Base-by-base conservation (phyloP, 2,329 filamentous ascomycete genomes). In the Orbilia ellipsospora region DNA sequence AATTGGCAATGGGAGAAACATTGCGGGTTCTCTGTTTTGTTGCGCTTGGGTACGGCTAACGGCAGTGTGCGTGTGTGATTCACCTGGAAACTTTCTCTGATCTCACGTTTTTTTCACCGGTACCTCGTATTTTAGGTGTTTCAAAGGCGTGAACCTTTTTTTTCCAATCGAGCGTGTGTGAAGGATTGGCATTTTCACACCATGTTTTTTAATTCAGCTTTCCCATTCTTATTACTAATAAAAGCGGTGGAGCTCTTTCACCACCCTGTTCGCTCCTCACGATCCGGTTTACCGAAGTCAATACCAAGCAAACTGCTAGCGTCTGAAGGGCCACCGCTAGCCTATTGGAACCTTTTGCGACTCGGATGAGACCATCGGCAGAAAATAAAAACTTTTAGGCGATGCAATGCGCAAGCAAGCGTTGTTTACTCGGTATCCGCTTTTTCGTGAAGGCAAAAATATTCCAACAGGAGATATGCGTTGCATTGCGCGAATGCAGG, bases 281-380 rank as follows among this genome's bases (percentile, higher is more conserved):
- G 26, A 57, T 52, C 66, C 66, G 66, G 44, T 63, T 70, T 63
- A 70, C 66, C 66, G 66, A 57, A 63, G 31, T 36, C 2, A 36
- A 36, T 36, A 36, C 31, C 6, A 36, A 36, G 31, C 31, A 48
- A 48, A n/a, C 40, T 12, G 13, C 16, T 48, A 48, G 44, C 6
- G 16, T 48, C 4, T 48, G 44, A n/a, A n/a, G 13, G 44, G 8
- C 56, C 54, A 23, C 23, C 23, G 55, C 23, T 18, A 15, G 26
- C 13, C n/a, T 15, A 31, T n/a, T 56, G 54, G 55, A 10, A 44
- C n/a, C 28, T 52, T 18, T 54, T 16, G 36, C 45, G 23, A 51
- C 51, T 72, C 67, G 67, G 67, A 72, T 72, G 54, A 72, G 67
- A n/a, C 44, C 23, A 60, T 72, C 67, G 60, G 67, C 67, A 72